Base-by-base conservation (phyloP, 129 eudicot species). In the Chrysanthemum lavandulifolium region DNA sequence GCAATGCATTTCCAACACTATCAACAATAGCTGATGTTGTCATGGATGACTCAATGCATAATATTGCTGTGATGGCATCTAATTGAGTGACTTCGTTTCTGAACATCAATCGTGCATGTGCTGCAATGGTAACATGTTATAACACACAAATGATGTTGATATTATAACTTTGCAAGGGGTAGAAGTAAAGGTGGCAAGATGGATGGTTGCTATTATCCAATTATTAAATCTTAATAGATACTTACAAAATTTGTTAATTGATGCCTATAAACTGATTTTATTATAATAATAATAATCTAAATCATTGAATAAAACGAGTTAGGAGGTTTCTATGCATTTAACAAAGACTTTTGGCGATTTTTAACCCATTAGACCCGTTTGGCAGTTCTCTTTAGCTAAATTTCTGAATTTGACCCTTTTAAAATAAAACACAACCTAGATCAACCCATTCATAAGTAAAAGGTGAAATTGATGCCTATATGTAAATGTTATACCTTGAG, bases 11-110 rank as follows among this genome's bases (percentile, higher is more conserved):
- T 61, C 99, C 99, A 43, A 82, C 86, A 65, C 88, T 88, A 73
- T 95, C 99, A 43, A 95, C 96, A 66, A 95, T 88, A 49, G 97
- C 94, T 5, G 99, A 90, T 60, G 91, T 95, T 18, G 99, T 95
- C 99, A 95, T 95, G 64, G 99, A 95, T 77, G 99, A 90, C 82
- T 90, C 99, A 1, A 90, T 83, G 79, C 99, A 95, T 74, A 95
- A 68, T 25, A 90, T 88, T 36, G 99, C 99, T 55, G 97, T 83
- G 11, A 95, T 80, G 74, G 99, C 99, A 76, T 95, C 99, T 57
- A 90, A 69, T 62, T 70, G 81, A 47, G 89, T 88, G 10, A 95
- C 97, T 85, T 90, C 93, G 67, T 90, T 84, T 84, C 96, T 88
- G 71, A 84, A 90, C 99, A 90, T 95, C 79, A 95, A 82, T 78